A percentile compares a stretch with the other conserved stretches of the same genome.
phyloP scores from a whole-genome alignment of 23 red algal genomes.

The Pyropia haitanensis region DNA sequence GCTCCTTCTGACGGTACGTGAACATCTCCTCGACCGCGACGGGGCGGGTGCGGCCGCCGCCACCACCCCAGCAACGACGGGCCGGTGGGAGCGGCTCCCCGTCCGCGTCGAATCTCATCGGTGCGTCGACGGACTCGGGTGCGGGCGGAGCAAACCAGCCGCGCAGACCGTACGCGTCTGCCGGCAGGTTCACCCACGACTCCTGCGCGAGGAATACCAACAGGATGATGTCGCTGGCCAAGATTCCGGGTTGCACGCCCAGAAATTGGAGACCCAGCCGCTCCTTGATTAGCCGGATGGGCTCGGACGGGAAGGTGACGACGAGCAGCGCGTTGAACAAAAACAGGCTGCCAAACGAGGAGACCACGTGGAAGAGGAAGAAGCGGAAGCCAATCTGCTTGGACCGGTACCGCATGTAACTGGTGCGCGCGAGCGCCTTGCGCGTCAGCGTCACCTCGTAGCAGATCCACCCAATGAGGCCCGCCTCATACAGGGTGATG shows the following conservation, averaged over 20 bases:
- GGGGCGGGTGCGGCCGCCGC: neutral
- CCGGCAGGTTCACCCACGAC: conserved; percentile 49
- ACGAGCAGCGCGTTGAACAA: conserved; percentile 35
- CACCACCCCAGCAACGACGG: conserved; percentile 6
- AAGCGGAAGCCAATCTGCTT: conserved; percentile 61
- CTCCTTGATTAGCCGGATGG: conserved; percentile 33
- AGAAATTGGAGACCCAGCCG: conserved; percentile 39
- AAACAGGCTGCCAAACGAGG: neutral
- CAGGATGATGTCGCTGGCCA: conserved; percentile 26
- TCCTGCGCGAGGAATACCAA: conserved; percentile 40
- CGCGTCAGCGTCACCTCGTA: conserved; percentile 18
- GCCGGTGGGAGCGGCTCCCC: conserved; percentile 6
- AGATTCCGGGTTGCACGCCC: conserved; percentile 21
- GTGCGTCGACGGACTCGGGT: neutral
- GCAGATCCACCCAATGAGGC: conserved; percentile 13
- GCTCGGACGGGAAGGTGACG: conserved; percentile 11
- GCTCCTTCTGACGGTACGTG: conserved; percentile 18
- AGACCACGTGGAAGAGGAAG: conserved; percentile 39
- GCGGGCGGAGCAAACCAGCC: neutral
- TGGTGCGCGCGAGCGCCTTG: conserved; percentile 10
- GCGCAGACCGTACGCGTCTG: conserved; percentile 3
- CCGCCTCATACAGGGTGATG: conserved; percentile 22
- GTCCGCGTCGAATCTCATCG: neutral
- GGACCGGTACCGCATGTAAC: conserved; percentile 37
- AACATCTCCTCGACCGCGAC: conserved; percentile 2